Base-by-base conservation (phyloP, 106 monocot genomes). In the Dioscorea alata region DNA sequence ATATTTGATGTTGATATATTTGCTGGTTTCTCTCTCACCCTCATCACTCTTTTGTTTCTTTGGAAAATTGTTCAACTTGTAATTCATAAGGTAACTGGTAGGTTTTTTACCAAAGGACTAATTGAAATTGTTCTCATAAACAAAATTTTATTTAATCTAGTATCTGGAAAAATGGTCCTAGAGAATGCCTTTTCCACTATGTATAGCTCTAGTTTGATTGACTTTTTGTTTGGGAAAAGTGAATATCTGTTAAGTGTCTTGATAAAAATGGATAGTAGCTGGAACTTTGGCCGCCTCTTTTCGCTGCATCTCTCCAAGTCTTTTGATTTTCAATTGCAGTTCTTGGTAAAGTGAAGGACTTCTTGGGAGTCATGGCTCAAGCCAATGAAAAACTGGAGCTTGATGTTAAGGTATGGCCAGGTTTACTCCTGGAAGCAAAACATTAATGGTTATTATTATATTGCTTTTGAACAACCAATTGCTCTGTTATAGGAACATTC, bases 311-410 rank as follows among this genome's bases (percentile, higher is more conserved):
- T 56, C 54, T 8, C 5, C 18, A 18, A 56, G 13, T 32, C 48
- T 18, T 32, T 25, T 13, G 13, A 18, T 48, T 67, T 57, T 66
- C 64, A 51, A 51, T 65, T 74, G 59, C 57, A 92, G 92, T 83
- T 78, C 78, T 97, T 64, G 92, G 84, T 63, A 97, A 84, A 74
- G 80, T 92, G 64, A 86, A 78, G 72, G 75, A 89, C 51, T 92
- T 97, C 50, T 71, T 97, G 51, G 86, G 80, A 63, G 80, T 80
- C 32, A 89, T 97, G 62, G 86, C 89, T 49, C 64, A 84, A 76
- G 96, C 89, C 21, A 97, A 97, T 61, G 67, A 78, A 50, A 75
- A 97, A 42, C 65, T 95, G 61, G 76, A 85, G 52, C 33, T 53
- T 42, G 73, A 69, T 50, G 64, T 63, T 49, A 57, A 71, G 77